These are phyloP conservation scores for Abrus precatorius DNA, from an alignment of 306 rosid species.

Conservation along the genomic window DNA sequence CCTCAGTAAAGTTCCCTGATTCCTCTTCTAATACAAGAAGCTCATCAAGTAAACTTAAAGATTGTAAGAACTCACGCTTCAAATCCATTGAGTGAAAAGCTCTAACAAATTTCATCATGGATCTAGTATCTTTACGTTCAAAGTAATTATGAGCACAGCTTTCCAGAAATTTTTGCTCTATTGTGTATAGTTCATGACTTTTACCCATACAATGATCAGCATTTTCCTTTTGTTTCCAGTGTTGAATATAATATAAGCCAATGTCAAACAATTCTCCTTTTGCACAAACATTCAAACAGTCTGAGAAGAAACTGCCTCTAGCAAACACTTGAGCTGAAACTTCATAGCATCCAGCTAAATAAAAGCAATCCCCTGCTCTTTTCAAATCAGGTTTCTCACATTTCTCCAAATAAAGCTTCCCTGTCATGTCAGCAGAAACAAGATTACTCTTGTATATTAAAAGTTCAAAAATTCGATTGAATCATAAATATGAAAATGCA, in stretches of 20 bases:
- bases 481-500: neutral
- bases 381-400: conserved; percentile 62
- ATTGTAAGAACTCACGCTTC: conserved; percentile 67
- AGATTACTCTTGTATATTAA: neutral
- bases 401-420: conserved; percentile 68
- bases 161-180: conserved; percentile 70
- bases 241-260: conserved; percentile 66
- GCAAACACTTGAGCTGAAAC: conserved; percentile 73
- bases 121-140: conserved; percentile 53
- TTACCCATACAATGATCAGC: conserved; percentile 36
- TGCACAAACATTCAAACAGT: conserved; percentile 67
- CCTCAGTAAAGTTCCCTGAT: conserved; percentile 70
- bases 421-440: conserved; percentile 54
- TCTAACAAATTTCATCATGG: conserved; percentile 80
- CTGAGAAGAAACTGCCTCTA: conserved; percentile 60
- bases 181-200: conserved; percentile 45
- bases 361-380: conserved; percentile 78
- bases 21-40: conserved; percentile 77
- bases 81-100: conserved; percentile 64
- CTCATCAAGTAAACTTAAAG: conserved; percentile 61
- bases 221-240: conserved; percentile 66
- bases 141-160: conserved; percentile 68
- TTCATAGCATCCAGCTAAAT: conserved; percentile 60
- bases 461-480: neutral
- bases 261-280: conserved; percentile 63